Conservation (phyloP, 176 grass and related monocot genomes). For the Typha latifolia region DNA sequence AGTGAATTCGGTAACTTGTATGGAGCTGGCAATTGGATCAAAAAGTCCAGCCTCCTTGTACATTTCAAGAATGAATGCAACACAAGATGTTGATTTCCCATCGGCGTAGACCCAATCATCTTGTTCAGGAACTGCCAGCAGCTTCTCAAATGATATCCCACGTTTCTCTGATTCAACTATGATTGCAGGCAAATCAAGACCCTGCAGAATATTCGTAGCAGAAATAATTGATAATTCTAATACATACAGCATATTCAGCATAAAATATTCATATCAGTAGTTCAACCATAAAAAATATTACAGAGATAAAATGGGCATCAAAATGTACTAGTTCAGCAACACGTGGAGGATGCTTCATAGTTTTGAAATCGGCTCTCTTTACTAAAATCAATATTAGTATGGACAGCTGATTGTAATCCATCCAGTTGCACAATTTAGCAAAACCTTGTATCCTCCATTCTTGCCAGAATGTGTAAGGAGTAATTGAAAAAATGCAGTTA, state of each 20-base stretch:
- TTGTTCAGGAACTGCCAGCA: slow-evolving; percentile 73
- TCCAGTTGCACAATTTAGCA: no score
- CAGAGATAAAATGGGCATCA: not conserved
- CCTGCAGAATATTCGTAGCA: slow-evolving; percentile 38
- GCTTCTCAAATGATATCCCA: slow-evolving; percentile 79
- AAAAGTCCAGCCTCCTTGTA: slow-evolving; percentile 96
- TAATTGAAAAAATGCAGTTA: no score
- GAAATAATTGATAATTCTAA: slow-evolving; percentile 10
- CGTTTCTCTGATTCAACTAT: slow-evolving; percentile 85
- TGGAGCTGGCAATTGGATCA: slow-evolving; percentile 38
- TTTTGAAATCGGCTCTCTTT: not conserved
- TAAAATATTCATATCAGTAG: not conserved
- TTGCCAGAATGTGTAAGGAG: no score
- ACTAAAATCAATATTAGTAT: not conserved
- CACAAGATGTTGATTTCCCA: slow-evolving; percentile 86
- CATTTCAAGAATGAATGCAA: slow-evolving; percentile 81
- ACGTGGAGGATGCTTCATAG: not conserved
- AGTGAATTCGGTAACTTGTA: slow-evolving; percentile 93
- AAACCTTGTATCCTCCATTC: no score
- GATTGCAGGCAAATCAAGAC: slow-evolving; percentile 78
- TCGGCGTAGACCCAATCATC: slow-evolving; percentile 82
- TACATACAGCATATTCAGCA: slow-evolving; percentile 4
- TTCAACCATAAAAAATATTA: not conserved
- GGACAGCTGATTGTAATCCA: no score
- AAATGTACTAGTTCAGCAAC: not conserved